Evolutionary conservation across 257 asterid species (phyloP), one percentile per base, ranked within the genome.

Genomic region (Rauvolfia tetraphylla): DNA sequence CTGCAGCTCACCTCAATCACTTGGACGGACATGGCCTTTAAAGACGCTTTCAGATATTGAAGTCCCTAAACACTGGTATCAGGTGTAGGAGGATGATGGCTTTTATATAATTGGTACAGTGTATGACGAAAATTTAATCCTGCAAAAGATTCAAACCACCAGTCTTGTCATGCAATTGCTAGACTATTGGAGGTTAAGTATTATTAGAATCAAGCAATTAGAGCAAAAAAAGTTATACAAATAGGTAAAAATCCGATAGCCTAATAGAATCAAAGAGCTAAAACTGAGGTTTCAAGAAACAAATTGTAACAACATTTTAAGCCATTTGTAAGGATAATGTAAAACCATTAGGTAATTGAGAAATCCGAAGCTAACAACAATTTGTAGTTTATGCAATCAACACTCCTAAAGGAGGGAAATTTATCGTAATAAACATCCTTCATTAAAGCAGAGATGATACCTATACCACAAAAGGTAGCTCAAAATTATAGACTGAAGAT

Each of bases 51-150:
- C 83, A 95, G 75, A 83, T 92, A 95, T 83, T 95, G 98, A 88
- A 92, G 97, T 80, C 98, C 99, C 84, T 95, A 97, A 79, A 95
- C 92, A 23, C 92, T 86, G 67, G 99, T 95, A 89, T 95, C 99
- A 54, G 99, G 99, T 76, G 99, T 92, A 73, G 98, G 98, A 76
- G 98, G 92, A 58, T 98, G 94, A 75, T 95, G 94, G 91, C 96
- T 92, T 86, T 95, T 95, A 89, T 92, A 95, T 68, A 96, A 78
- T 39, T 98, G 98, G 83, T 89, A 95, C 23, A 92, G 82, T 58
- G 96, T 91, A 88, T 95, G 99, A 68, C 99, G 96, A 58, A 95
- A 92, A 83, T 90, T 95, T 83, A 87, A 71, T 83, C 99, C 99
- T 95, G 71, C 88, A 87, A 65, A 83, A 84, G 80, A 82, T 81